Conservation (phyloP, 2,329 filamentous ascomycete genomes). For the Monilinia polystroma region DNA sequence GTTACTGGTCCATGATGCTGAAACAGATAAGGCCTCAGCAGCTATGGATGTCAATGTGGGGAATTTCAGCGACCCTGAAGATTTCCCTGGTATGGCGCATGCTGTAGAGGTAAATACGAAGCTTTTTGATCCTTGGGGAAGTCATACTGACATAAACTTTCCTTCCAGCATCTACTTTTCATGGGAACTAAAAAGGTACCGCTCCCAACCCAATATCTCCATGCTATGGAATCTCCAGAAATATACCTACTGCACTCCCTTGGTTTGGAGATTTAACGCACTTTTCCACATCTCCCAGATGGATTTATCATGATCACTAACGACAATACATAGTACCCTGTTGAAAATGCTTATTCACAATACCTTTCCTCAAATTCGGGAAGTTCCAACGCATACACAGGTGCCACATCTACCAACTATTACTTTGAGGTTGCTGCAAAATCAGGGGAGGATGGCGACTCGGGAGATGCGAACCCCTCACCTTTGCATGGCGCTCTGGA, state of each 20-base stretch:
- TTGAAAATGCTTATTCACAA: conserved; percentile 96
- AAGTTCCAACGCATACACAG: conserved; percentile 92
- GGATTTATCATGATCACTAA: conserved; percentile 26
- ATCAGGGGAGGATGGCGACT: conserved; percentile 63
- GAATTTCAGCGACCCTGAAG: conserved; percentile 86
- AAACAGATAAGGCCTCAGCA: conserved; percentile 95
- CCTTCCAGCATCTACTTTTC: conserved; percentile 61
- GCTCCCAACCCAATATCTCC: too few relatives aligned
- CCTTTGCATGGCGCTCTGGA: conserved; percentile 71
- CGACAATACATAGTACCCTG: conserved; percentile 63
- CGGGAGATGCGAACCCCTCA: conserved; percentile 56
- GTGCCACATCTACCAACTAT: conserved; percentile 91
- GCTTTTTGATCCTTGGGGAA: background rate
- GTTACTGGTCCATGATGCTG: conserved; percentile 90
- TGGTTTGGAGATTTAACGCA: conserved; percentile 5
- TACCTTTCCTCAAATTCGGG: conserved; percentile 90
- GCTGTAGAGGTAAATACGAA: conserved; percentile 64
- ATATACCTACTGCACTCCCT: conserved; percentile 13
- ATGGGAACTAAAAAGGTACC: conserved; percentile 93
- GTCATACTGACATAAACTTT: conserved; percentile 50
- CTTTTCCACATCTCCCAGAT: conserved; percentile 18
- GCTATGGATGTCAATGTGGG: conserved; percentile 95
- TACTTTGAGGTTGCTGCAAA: conserved; percentile 93
- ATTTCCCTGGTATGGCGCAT: conserved; percentile 93
- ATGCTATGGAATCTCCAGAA: too few relatives aligned